phyloP scores from a whole-genome alignment of 225 moss, liverwort and hornwort genomes.

The Ulota crispa region DNA sequence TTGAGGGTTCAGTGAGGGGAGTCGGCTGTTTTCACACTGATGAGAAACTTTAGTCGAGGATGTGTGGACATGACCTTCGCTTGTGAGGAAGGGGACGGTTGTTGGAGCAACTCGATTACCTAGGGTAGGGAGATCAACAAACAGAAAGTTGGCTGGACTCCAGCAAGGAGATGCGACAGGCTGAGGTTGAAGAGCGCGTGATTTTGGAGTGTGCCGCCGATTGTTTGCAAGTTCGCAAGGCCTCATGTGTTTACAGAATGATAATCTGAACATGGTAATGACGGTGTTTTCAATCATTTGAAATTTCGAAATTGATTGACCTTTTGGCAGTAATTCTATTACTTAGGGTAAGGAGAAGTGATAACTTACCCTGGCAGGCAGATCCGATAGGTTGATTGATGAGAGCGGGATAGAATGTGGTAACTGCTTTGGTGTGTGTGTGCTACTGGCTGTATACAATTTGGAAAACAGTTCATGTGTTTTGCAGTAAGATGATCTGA shows the following conservation, averaged over 20 bases:
- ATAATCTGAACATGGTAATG: slow-evolving; percentile 46
- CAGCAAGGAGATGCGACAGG: background rate
- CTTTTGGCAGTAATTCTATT: background rate
- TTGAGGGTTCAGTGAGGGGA: slow-evolving; percentile 5
- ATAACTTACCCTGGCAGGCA: background rate
- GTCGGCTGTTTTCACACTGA: background rate
- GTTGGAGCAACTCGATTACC: slow-evolving; percentile 17
- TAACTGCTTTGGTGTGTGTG: slow-evolving; percentile 9
- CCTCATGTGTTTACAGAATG: slow-evolving; percentile 31
- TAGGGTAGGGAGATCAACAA: background rate
- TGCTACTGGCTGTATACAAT: background rate
- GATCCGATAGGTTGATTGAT: slow-evolving; percentile 18
- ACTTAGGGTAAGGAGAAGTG: background rate
- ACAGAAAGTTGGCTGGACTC: background rate
- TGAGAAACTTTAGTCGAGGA: slow-evolving; percentile 12
- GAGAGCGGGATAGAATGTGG: background rate
- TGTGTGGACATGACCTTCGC: slow-evolving; percentile 20
- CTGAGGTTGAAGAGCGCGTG: background rate
- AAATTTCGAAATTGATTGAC: background rate
- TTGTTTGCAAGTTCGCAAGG: background rate
- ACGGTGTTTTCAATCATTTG: slow-evolving; percentile 28
- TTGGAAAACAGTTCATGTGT: slow-evolving; percentile 24
- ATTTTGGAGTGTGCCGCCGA: background rate
- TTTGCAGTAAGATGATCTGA: slow-evolving; percentile 40
- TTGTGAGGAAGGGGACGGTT: slow-evolving; percentile 24